These are phyloP conservation scores for Garcia nutans DNA, from an alignment of 345 rosid genomes.

Conservation along the genomic window DNA sequence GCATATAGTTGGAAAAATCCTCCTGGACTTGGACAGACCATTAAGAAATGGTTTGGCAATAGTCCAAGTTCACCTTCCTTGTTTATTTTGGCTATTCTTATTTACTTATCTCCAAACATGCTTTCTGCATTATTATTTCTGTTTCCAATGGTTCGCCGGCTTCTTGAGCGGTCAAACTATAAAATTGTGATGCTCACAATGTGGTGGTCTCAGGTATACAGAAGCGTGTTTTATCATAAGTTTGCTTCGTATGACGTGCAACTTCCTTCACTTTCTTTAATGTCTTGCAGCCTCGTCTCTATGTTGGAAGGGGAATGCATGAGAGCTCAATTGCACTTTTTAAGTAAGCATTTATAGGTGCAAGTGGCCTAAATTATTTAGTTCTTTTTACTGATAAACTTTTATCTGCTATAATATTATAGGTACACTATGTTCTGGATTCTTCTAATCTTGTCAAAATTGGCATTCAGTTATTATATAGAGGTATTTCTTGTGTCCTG, in stretches of 20 bases:
- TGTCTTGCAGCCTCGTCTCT: slow-evolving; percentile 82
- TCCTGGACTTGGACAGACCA: slow-evolving; percentile 85
- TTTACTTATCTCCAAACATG: slow-evolving; percentile 90
- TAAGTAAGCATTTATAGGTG: slow-evolving; percentile 53
- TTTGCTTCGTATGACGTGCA: background rate
- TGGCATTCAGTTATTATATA: slow-evolving; percentile 91
- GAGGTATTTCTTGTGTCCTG: slow-evolving; percentile 52
- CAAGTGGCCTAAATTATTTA: background rate
- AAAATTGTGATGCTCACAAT: slow-evolving; percentile 89
- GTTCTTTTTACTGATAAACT: background rate
- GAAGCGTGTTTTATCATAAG: background rate
- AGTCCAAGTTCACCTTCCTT: slow-evolving; percentile 66
- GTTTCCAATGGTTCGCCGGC: slow-evolving; percentile 81
- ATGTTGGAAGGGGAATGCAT: slow-evolving; percentile 99
- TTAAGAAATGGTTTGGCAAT: slow-evolving; percentile 90
- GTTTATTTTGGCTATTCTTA: slow-evolving; percentile 75
- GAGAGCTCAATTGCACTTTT: slow-evolving; percentile 87
- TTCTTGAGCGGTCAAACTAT: slow-evolving; percentile 87
- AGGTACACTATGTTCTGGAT: slow-evolving; percentile 97
- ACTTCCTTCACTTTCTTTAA: background rate
- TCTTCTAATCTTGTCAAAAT: slow-evolving; percentile 72
- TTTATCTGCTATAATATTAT: background rate
- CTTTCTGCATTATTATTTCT: slow-evolving; percentile 77
- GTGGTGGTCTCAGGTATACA: slow-evolving; percentile 99
- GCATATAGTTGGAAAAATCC: slow-evolving; percentile 88